Evolutionary conservation across 2,329 filamentous ascomycete genomes (phyloP), one percentile per base, ranked within the genome.

Genomic region (Escovopsis sp.): DNA sequence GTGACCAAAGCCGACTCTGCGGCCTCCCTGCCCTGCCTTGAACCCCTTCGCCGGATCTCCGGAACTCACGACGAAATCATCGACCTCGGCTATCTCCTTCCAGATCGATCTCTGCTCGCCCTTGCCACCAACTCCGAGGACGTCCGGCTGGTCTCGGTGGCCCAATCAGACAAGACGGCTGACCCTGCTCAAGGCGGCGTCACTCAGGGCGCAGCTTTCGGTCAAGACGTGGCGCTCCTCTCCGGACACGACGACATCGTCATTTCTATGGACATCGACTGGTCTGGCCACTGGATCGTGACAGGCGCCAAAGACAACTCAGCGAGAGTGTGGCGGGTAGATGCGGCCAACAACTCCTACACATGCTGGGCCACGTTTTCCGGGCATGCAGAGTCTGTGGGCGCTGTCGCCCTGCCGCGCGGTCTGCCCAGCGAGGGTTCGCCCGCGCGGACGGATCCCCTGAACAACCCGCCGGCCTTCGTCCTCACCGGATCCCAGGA

Each of bases 21-120:
- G 27, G 41, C 46, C 28, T 45, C 54, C 30, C 50, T 59, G 40
- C 50, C 58, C 39, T 50, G 48, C 43, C 66, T 52, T 48, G 62
- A 57, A 51, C 81, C 60, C 1, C 68, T 82, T 31, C 75, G 82
- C 45, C 74, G 85, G 31, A 92, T 98, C 45, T 94, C 88, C 4
- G 92, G 90, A 35, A 94, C 90, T 6, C 86, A 96, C 55, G 92
- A 98, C 53, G 90, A 98, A 55, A 86, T 98, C 35, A 94, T 98
- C 45, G 92, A 98, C 52, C 63, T 98, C 25, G 82, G 79, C 21
- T 94, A 90, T 49, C 66, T 96, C 36, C 74, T 90, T 2, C 73
- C 77, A 0, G 79, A 93, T 47, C 75, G 73, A 38, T 88, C 84
- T 3, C 61, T 92, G 35, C 68, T 98, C 41, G 92, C 90, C 5